A percentile compares a stretch with the other conserved stretches of the same genome.
These are phyloP conservation scores for Mollisiaceae sp. DNA, from an alignment of 2,329 filamentous ascomycete genomes.

Conservation along the genomic window DNA sequence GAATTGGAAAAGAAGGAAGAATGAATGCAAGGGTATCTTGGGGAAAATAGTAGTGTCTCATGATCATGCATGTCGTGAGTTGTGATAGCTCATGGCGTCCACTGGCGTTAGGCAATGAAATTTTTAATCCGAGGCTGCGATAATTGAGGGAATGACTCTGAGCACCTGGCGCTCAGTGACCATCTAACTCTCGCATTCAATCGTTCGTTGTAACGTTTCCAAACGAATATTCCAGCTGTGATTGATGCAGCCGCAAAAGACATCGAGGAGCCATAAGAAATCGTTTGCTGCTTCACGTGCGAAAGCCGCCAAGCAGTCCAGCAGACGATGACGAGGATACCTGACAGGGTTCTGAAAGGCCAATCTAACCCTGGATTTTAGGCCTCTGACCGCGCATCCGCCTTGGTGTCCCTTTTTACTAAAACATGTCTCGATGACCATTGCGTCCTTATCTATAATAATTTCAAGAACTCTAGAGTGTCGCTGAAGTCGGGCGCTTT, in stretches of 20 bases:
- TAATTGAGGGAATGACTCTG: background rate
- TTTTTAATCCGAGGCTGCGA: background rate
- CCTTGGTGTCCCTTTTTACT: background rate
- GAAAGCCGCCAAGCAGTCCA: background rate
- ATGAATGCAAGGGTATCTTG: background rate
- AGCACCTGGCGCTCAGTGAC: too few relatives aligned
- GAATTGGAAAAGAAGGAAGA: conserved; percentile 2
- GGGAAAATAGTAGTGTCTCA: background rate
- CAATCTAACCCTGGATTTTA: background rate
- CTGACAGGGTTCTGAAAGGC: background rate
- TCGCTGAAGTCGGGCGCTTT: conserved; percentile 41
- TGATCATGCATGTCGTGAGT: conserved; percentile 2
- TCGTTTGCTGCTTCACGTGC: background rate
- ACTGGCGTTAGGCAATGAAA: background rate
- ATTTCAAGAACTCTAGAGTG: conserved; percentile 9
- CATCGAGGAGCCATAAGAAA: background rate
- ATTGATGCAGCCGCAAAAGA: conserved; percentile 1
- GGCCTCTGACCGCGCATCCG: background rate
- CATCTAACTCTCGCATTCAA: background rate
- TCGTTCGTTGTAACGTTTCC: background rate
- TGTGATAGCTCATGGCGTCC: conserved; percentile 10
- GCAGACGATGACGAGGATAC: conserved; percentile 6
- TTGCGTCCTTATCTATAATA: conserved; percentile 10
- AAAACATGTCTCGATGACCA: conserved; percentile 26
- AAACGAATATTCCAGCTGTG: background rate